A percentile compares a stretch with the other conserved stretches of the same genome.
Conservation (phyloP, 163 green algal genomes). For the Smithsoniella earleae region DNA sequence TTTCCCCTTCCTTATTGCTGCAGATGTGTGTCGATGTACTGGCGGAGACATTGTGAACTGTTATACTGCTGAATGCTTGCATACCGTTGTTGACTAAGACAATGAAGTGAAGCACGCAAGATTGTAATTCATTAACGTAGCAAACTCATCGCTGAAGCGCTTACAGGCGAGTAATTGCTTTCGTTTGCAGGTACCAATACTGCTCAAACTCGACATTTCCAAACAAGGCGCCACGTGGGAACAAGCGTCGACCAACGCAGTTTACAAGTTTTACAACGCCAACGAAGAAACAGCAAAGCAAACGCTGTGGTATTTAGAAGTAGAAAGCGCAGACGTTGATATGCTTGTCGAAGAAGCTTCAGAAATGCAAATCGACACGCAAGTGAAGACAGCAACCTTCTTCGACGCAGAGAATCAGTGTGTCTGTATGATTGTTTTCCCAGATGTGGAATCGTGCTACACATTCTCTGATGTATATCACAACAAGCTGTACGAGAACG, state of each 20-base stretch:
- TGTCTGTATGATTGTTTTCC: slow-evolving; percentile 17
- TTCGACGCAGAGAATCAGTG: slow-evolving; percentile 7
- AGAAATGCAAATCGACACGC: slow-evolving; percentile 29
- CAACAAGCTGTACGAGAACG: slow-evolving; percentile 36
- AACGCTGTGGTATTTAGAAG: slow-evolving; percentile 13
- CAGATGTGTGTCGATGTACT: no score
- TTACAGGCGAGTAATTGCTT: no score
- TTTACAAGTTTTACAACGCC: slow-evolving; percentile 19
- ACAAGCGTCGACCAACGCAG: neutral
- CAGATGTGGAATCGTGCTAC: neutral
- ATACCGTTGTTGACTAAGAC: no score
- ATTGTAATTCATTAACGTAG: no score
- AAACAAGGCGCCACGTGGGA: neutral
- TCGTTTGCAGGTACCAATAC: slow-evolving; percentile 10
- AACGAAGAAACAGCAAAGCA: slow-evolving; percentile 9
- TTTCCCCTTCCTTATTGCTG: no score
- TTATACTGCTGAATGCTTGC: no score
- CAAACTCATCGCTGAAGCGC: no score
- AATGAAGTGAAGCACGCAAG: no score
- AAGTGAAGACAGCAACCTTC: neutral
- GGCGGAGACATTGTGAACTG: no score
- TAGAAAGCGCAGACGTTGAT: slow-evolving; percentile 21
- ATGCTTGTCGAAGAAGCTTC: neutral
- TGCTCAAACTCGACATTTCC: slow-evolving; percentile 2
- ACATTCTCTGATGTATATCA: slow-evolving; percentile 32